phyloP scores from a whole-genome alignment of 495 filamentous ascomycete species.

The Thozetella sp. region DNA sequence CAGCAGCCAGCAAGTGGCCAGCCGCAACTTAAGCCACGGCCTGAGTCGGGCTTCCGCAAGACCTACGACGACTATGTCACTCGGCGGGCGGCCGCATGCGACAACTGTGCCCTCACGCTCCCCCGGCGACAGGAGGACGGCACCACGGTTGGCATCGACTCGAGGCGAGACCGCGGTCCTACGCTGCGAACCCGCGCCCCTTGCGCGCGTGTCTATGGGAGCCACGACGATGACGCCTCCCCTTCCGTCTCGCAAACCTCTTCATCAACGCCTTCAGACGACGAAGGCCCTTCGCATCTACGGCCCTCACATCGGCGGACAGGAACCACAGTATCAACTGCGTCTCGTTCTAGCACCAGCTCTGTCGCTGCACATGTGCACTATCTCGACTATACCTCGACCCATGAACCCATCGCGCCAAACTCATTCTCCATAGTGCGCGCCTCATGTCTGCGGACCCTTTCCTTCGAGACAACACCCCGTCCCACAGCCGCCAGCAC shows the following conservation, averaged over 20 bases:
- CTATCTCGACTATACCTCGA: conserved; percentile 83
- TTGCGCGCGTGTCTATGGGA: conserved; percentile 46
- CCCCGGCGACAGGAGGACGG: conserved; percentile 50
- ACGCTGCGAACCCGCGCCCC: conserved; percentile 50
- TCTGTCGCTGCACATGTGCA: conserved; percentile 67
- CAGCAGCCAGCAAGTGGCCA: conserved; percentile 23
- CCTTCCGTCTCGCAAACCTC: conserved; percentile 45
- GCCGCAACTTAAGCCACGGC: conserved; percentile 32
- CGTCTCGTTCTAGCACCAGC: conserved; percentile 45
- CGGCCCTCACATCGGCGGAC: conserved; percentile 26
- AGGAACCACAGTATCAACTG: conserved; percentile 23
- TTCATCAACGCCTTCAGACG: conserved; percentile 45
- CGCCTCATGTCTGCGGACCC: conserved; percentile 80
- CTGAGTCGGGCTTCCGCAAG: conserved; percentile 49
- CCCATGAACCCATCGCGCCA: conserved; percentile 75
- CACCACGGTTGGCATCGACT: conserved; percentile 24
- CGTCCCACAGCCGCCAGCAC: conserved; percentile 48
- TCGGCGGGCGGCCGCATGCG: conserved; percentile 54
- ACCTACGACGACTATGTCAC: conserved; percentile 61
- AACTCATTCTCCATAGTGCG: conserved; percentile 82
- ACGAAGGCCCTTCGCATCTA: conserved; percentile 24
- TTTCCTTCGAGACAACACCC: conserved; percentile 84
- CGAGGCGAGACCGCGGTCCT: conserved; percentile 31
- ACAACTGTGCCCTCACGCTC: conserved; percentile 63
- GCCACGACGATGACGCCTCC: conserved; percentile 30